Base-by-base conservation (phyloP, 768 basidiomycete species). In the Hericium rajendrae region DNA sequence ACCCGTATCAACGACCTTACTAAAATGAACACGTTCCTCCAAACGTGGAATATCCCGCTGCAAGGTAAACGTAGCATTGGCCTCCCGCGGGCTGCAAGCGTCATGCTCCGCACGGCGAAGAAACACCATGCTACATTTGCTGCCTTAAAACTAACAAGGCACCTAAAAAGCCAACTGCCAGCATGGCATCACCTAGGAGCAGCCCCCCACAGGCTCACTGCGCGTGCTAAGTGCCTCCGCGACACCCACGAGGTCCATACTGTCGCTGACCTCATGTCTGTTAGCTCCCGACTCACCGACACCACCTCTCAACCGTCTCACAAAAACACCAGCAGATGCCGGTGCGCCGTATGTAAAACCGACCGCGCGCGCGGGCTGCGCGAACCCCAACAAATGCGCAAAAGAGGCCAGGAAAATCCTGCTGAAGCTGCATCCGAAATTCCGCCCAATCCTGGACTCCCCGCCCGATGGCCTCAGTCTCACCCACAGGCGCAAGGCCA, bases 141-240 rank as follows among this genome's bases (percentile, higher is more conserved):
- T 0, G 48, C 63, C 0, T 2, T 58, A 2, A 41, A 51, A 11
- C 2, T 65, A 0, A 12, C 56, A 1, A 3, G 13, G 0, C 5
- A 48, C 2, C 48, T 61, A 0, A 57, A 54, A 20, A 12, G 15
- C 3, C 4, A 52, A 38, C 53, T 66, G 0, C 65, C 62, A 0
- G 56, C 60, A 0, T 66, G 64, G 64, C 48, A 11, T n/a, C 65
- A 66, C 46, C 3, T 62, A 4, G 46, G 51, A 2, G 41, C 56
- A 3, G 38, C 18, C 28, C 57, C 24, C 4, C 24, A 24, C 24
- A 24, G 24, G 4, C 24, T 24, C 24, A 24, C 24, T 24, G 24
- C 4, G 24, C 4, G 24, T 24, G 24, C 24, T 24, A 24, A 24
- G 24, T 24, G 24, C 24, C 24, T 24, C 4, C 4, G 24, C 4